phyloP scores from a whole-genome alignment of 2,329 filamentous ascomycete genomes.

The Beauveria sp. region DNA sequence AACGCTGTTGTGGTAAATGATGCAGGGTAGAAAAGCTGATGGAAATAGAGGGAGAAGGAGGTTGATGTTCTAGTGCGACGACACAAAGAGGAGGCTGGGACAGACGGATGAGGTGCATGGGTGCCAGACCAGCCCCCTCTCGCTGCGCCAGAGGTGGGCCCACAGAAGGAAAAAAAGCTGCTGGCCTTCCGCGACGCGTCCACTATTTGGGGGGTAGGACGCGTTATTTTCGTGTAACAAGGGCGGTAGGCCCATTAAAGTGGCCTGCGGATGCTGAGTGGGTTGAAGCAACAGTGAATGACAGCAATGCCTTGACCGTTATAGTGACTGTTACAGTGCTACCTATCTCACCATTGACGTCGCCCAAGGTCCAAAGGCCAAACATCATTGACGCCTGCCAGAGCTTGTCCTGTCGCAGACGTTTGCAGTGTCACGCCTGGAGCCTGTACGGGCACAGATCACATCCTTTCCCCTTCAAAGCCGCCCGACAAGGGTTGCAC shows the following conservation, averaged over 20 bases:
- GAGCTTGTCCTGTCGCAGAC: too few species aligned
- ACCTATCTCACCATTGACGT: too few species aligned
- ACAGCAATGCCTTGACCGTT: too few species aligned
- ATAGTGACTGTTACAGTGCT: too few species aligned
- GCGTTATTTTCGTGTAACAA: slow-evolving; percentile 10
- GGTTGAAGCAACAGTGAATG: too few species aligned
- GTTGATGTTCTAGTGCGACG: slow-evolving; percentile 7
- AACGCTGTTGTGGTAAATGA: slow-evolving; percentile 3
- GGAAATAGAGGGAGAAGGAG: slow-evolving; percentile 6
- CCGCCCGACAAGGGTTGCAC: background rate
- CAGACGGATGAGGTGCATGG: slow-evolving; percentile 1
- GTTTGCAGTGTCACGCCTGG: background rate
- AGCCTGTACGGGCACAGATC: background rate
- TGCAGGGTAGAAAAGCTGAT: slow-evolving; percentile 10
- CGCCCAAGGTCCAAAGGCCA: too few species aligned
- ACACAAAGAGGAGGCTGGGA: slow-evolving; percentile 13
- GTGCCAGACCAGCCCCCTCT: slow-evolving; percentile 11
- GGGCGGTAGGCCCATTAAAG: slow-evolving; percentile 4
- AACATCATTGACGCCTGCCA: too few species aligned
- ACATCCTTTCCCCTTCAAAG: background rate
- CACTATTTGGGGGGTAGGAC: background rate
- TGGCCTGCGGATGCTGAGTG: background rate
- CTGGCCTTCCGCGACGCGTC: slow-evolving; percentile 3
- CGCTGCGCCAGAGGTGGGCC: background rate
- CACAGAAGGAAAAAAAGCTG: background rate